Evolutionary conservation across 306 rosid species (phyloP), one percentile per base, ranked within the genome.

Genomic region (Fragaria nilgerrensis): DNA sequence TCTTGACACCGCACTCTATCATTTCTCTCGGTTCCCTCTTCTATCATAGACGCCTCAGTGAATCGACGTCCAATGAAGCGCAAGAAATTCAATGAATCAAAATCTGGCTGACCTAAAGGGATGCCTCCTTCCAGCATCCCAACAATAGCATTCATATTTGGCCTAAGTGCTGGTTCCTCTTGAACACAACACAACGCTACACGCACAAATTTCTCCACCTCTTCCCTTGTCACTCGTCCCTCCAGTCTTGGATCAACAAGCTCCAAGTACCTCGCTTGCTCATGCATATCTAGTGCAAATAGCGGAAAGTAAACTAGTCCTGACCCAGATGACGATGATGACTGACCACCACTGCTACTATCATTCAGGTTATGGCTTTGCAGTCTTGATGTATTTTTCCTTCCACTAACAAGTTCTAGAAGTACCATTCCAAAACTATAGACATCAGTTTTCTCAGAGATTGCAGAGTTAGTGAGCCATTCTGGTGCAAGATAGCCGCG

Each of bases 401-500:
- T 89, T 75, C 98, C 98, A 65, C 95, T 90, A 0, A 92, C 86
- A 20, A 94, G 84, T 80, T 94, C 98, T 47, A 94, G 91, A 45
- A 94, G 81, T 27, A 94, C 97, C 98, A 94, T 94, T 79, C 98
- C 97, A 67, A 75, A 94, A 80, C 96, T 90, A 39, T 94, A 94
- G 25, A 92, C 98, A 62, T 94, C 98, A 13, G 97, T 90, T 74
- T 85, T 94, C 23, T 94, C 98, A 0, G 98, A 84, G 45, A 94
- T 92, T 7, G 97, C 93, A 0, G 97, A 81, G 78, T 87, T 94
- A 1, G 98, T 94, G 3, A 94, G 95, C 97, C 98, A 94, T 83
- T 94, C 96, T 3, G 98, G 98, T 50, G 95, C 97, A 44, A 94
- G 96, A 68, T 94, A 92, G 22, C 98, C 97, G 1, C 96, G 95